These are phyloP conservation scores for Geosmithia morbida DNA, from an alignment of 2,329 filamentous ascomycete species.

Conservation along the genomic window DNA sequence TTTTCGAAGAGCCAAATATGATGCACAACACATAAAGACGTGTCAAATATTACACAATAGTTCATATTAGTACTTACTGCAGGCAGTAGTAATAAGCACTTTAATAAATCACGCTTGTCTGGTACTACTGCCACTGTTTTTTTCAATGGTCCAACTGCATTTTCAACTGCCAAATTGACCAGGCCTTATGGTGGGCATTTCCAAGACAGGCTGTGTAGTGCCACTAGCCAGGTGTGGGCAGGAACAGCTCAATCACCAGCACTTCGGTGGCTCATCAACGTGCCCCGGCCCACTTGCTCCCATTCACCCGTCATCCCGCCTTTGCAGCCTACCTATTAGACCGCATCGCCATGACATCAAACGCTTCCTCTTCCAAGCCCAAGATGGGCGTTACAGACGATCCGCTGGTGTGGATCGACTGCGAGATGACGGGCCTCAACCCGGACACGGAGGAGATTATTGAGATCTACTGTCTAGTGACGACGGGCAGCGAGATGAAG, in stretches of 20 bases:
- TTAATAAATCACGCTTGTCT: too few relatives aligned
- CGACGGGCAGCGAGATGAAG: constrained; percentile 56
- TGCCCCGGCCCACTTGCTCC: neutral
- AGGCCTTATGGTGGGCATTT: too few relatives aligned
- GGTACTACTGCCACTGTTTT: too few relatives aligned
- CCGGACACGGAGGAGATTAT: constrained; percentile 70
- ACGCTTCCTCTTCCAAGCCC: neutral
- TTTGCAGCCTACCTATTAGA: neutral
- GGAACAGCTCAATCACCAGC: neutral
- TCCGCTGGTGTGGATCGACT: constrained; percentile 77
- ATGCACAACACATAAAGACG: neutral
- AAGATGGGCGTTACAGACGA: constrained; percentile 21
- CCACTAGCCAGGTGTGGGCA: neutral
- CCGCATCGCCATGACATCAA: neutral
- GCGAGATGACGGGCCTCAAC: constrained; percentile 69
- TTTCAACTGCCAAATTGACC: too few relatives aligned
- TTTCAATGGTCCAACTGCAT: too few relatives aligned
- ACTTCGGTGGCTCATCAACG: neutral
- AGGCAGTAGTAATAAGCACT: too few relatives aligned
- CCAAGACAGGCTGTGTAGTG: too few relatives aligned
- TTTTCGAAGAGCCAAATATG: neutral
- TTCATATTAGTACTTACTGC: too few relatives aligned
- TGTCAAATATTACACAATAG: too few relatives aligned
- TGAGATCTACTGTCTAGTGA: constrained; percentile 86
- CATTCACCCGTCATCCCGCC: neutral